These are phyloP conservation scores for Fusarium sp. DNA, from an alignment of 2,329 filamentous ascomycete genomes.

Conservation along the genomic window DNA sequence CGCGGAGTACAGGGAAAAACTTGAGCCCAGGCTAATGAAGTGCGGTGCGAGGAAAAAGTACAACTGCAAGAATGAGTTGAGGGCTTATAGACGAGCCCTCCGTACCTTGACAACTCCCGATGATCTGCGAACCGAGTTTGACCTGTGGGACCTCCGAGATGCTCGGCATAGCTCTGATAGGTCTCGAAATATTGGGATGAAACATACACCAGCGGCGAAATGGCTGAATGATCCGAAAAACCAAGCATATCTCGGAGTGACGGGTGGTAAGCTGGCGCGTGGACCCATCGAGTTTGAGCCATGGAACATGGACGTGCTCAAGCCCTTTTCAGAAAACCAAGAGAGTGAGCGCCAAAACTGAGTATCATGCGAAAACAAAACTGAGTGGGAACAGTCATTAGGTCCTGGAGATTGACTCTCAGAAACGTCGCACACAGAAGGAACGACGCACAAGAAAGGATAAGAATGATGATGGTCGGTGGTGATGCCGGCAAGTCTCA, in stretches of 20 bases:
- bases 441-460: too few relatives aligned
- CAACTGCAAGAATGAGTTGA: not conserved
- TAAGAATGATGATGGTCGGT: slow-evolving; percentile 1
- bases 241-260: not conserved
- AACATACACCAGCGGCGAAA: not conserved
- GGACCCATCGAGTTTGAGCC: not conserved
- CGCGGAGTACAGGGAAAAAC: not conserved
- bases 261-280: not conserved
- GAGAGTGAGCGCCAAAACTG: not conserved
- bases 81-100: not conserved
- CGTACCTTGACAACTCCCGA: not conserved
- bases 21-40: not conserved
- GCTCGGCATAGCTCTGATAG: not conserved
- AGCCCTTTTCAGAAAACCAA: not conserved
- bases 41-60: not conserved
- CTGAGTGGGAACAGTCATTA: slow-evolving; percentile 1
- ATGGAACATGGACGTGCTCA: not conserved
- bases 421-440: not conserved
- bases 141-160: slow-evolving; percentile 1
- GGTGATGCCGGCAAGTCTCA: slow-evolving; percentile 7
- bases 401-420: not conserved
- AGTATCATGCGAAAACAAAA: too few relatives aligned
- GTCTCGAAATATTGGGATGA: not conserved
- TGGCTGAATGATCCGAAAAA: not conserved
- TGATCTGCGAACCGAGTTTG: not conserved